These are phyloP conservation scores for Tricholoma matsutake DNA, from an alignment of 768 basidiomycete genomes.

Conservation along the genomic window DNA sequence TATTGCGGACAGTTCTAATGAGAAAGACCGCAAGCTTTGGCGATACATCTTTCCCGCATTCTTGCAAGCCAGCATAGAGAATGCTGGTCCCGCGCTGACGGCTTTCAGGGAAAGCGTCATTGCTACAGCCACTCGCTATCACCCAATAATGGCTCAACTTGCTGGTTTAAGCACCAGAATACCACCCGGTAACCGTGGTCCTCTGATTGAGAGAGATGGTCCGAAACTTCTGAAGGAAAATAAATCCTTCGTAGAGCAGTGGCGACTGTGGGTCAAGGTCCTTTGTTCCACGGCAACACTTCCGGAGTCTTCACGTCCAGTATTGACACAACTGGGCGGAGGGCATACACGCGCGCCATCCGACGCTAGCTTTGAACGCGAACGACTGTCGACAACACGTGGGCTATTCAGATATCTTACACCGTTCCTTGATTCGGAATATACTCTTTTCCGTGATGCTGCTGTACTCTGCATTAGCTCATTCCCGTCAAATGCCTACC, in stretches of 20 bases:
- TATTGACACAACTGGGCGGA: constrained; percentile 51
- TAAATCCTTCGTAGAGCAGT: constrained; percentile 63
- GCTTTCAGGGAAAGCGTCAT: constrained; percentile 64
- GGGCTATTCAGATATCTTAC: constrained; percentile 84
- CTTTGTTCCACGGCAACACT: constrained; percentile 80
- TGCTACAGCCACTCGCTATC: constrained; percentile 66
- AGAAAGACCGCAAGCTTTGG: constrained; percentile 73
- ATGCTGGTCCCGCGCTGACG: constrained; percentile 38
- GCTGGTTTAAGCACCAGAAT: constrained; percentile 65
- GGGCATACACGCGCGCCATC: constrained; percentile 72
- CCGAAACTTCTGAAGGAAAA: constrained; percentile 54
- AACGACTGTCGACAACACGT: constrained; percentile 76
- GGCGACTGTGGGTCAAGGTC: constrained; percentile 81
- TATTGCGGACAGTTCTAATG: constrained; percentile 68
- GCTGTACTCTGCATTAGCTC: constrained; percentile 88
- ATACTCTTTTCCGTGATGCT: constrained; percentile 77
- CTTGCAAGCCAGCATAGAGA: constrained; percentile 52
- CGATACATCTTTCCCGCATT: constrained; percentile 66
- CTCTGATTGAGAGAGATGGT: constrained; percentile 48
- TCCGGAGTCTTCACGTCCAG: constrained; percentile 55
- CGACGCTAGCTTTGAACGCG: constrained; percentile 74
- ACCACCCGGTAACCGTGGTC: constrained; percentile 43
- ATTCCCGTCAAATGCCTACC: constrained; percentile 74
- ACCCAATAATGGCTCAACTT: constrained; percentile 66
- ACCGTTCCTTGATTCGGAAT: constrained; percentile 85